phyloP scores from a whole-genome alignment of 2,329 filamentous ascomycete species.

The Penicillium frequentans region DNA sequence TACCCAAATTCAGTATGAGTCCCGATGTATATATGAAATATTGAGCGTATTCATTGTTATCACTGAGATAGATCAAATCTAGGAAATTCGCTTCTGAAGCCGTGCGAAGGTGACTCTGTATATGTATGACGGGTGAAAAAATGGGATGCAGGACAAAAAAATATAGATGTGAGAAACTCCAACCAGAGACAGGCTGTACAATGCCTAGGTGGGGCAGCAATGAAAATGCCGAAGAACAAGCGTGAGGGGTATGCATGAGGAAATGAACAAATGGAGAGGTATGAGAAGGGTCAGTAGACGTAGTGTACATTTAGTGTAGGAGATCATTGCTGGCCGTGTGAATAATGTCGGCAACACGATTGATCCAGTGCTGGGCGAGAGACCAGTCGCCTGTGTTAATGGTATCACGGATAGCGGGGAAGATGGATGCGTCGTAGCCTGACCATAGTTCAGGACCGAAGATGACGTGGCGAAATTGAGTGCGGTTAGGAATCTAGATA shows the following conservation, averaged over 20 bases:
- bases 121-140: constrained; percentile 15
- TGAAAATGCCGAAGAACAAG: background rate
- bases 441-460: constrained; percentile 82
- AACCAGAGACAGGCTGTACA: constrained; percentile 7
- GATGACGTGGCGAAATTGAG: constrained; percentile 91
- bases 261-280: constrained; percentile 2
- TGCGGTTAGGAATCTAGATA: constrained; percentile 72
- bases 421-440: constrained; percentile 65
- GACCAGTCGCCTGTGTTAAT: constrained; percentile 71
- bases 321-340: constrained; percentile 58
- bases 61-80: background rate
- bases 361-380: constrained; percentile 65
- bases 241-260: background rate
- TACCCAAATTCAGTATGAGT: background rate
- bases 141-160: constrained; percentile 11
- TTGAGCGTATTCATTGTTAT: background rate
- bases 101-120: background rate
- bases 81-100: background rate
- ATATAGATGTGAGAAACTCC: constrained; percentile 5
- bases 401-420: constrained; percentile 83
- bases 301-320: constrained; percentile 29
- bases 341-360: constrained; percentile 70
- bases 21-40: background rate
- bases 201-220: background rate
- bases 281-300: background rate